phyloP scores from a whole-genome alignment of 768 basidiomycete genomes.

The Collybiopsis confluens region DNA sequence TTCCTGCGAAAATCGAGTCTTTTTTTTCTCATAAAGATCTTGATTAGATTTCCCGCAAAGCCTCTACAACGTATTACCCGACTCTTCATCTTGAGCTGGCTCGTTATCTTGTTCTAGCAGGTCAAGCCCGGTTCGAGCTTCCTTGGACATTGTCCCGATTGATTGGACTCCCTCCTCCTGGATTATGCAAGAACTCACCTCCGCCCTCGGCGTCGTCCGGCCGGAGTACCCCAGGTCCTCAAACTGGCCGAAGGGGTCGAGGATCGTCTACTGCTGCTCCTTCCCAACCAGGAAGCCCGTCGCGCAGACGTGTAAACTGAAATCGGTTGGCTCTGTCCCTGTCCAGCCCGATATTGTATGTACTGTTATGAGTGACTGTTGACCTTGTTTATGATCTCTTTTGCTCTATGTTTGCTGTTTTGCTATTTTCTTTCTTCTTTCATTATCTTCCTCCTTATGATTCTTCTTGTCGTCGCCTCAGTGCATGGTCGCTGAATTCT shows the following conservation, averaged over 20 bases:
- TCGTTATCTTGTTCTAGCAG: slow-evolving; percentile 72
- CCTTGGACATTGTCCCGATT: slow-evolving; percentile 80
- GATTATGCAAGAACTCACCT: slow-evolving; percentile 43
- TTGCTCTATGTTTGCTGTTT: too few species aligned
- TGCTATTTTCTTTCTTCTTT: neutral
- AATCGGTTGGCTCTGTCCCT: neutral
- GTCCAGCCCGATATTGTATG: too few species aligned
- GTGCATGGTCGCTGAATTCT: too few species aligned
- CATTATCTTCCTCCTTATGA: too few species aligned
- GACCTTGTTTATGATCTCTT: too few species aligned
- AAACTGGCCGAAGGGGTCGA: neutral
- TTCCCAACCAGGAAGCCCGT: slow-evolving; percentile 1
- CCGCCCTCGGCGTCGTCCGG: slow-evolving; percentile 13
- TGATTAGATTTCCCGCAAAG: slow-evolving; percentile 87
- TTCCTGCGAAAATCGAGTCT: neutral
- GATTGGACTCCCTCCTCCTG: slow-evolving; percentile 72
- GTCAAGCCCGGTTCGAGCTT: slow-evolving; percentile 65
- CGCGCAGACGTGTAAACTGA: neutral
- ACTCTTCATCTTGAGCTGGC: slow-evolving; percentile 91
- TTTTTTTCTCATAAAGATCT: neutral
- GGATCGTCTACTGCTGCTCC: neutral
- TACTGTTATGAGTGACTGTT: too few species aligned
- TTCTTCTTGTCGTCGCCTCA: too few species aligned
- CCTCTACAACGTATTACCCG: slow-evolving; percentile 92
- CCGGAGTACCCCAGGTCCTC: slow-evolving; percentile 11